phyloP scores from a whole-genome alignment of 345 rosid genomes.

The Crucihimalaya himalaica region DNA sequence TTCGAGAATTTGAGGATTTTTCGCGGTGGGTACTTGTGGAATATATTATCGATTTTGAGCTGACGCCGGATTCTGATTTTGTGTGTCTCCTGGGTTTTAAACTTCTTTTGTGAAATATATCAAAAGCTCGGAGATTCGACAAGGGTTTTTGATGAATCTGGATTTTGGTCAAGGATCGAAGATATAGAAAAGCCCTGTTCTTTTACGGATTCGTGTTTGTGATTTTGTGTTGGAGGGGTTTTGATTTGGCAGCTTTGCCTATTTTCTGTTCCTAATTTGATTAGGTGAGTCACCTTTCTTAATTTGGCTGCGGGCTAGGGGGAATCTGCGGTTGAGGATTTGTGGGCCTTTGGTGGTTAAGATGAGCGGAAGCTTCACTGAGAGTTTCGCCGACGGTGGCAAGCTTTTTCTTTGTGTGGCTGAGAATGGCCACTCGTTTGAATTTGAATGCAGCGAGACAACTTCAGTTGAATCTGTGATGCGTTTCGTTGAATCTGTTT shows the following conservation, averaged over 20 bases:
- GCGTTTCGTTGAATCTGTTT: slow-evolving; percentile 57
- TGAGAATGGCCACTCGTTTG: slow-evolving; percentile 82
- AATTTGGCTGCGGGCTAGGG: slow-evolving; percentile 16
- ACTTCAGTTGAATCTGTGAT: slow-evolving; percentile 76
- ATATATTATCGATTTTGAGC: slow-evolving; percentile 27
- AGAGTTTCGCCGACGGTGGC: slow-evolving; percentile 52
- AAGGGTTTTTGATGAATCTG: slow-evolving; percentile 32
- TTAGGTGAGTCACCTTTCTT: slow-evolving; percentile 19
- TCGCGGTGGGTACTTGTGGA: slow-evolving; percentile 24
- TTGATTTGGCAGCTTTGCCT: slow-evolving; percentile 15
- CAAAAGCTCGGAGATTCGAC: slow-evolving; percentile 13
- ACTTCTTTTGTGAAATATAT: not conserved
- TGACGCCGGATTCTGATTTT: slow-evolving; percentile 22
- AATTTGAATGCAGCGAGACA: slow-evolving; percentile 63
- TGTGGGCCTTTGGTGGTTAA: slow-evolving; percentile 32
- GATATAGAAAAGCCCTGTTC: slow-evolving; percentile 15
- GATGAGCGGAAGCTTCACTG: slow-evolving; percentile 75
- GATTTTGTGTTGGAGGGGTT: not conserved
- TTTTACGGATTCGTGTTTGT: slow-evolving; percentile 5
- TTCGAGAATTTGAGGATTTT: slow-evolving; percentile 32
- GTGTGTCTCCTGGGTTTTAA: slow-evolving; percentile 14
- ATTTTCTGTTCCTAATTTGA: slow-evolving; percentile 10
- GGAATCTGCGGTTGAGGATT: slow-evolving; percentile 41
- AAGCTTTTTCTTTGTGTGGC: slow-evolving; percentile 86
- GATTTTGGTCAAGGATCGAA: slow-evolving; percentile 34